Percentiles rank a stretch among this genome's conserved stretches.
These are phyloP conservation scores for Tylopilus sp. DNA, from an alignment of 768 basidiomycete genomes.

Conservation along the genomic window DNA sequence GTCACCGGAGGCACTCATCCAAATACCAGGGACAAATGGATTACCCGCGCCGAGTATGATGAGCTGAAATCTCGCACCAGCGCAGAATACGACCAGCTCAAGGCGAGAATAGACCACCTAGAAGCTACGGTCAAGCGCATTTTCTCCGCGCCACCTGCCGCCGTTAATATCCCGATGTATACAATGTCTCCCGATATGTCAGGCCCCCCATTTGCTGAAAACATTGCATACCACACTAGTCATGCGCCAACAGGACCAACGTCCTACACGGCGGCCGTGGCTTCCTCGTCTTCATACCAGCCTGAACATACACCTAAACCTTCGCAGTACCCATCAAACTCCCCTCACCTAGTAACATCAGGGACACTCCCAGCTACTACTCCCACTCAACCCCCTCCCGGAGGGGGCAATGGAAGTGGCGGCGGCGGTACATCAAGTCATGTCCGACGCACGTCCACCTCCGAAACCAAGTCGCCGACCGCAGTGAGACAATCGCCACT, in stretches of 20 bases:
- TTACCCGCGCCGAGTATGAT: conserved; percentile 73
- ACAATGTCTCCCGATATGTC: conserved; percentile 30
- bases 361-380: conserved; percentile 20
- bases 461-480: conserved; percentile 31
- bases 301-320: conserved; percentile 23
- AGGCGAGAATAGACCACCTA: conserved; percentile 58
- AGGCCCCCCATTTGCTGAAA: conserved; percentile 25
- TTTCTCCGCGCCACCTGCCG: conserved; percentile 27
- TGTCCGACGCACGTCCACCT: conserved; percentile 26
- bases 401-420: conserved; percentile 12
- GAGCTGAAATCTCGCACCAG: conserved; percentile 56
- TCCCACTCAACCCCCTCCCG: conserved; percentile 14
- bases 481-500: conserved; percentile 37
- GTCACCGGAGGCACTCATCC: conserved; percentile 10
- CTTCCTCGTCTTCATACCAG: conserved; percentile 24
- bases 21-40: conserved; percentile 67
- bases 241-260: conserved; percentile 27
- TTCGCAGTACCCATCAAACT: conserved; percentile 18
- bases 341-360: conserved; percentile 26
- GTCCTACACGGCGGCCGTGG: conserved; percentile 21
- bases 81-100: conserved; percentile 51
- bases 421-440: conserved; percentile 19
- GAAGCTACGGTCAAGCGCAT: conserved; percentile 49
- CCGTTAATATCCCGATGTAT: conserved; percentile 29
- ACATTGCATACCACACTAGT: conserved; percentile 25